Evolutionary conservation across 164 flowering plant genomes (phyloP), one percentile per base, ranked within the genome.

Genomic region (Tetracentron sinense): DNA sequence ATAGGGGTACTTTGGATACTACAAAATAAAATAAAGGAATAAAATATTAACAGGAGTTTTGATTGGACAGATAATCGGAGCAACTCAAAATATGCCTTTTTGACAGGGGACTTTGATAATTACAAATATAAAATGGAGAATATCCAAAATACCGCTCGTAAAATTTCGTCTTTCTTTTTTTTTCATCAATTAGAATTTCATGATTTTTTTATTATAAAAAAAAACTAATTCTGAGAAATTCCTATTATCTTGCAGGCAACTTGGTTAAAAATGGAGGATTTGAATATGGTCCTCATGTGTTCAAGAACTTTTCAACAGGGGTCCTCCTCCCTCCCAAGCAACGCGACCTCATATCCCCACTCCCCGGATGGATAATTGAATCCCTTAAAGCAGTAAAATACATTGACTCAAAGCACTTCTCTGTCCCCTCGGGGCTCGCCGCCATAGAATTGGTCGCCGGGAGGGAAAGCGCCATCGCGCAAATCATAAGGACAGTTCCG

Each of bases 381-480:
- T 93, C 97, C 20, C 86, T 88, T 15, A 93, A 93, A 71, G 97
- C 98, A 11, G 86, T 93, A 3, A 93, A 82, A 62, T 90, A 80
- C 82, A 81, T 90, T 0, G 97, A 87, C 67, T 63, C 82, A 8
- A 75, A 72, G 69, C 90, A 93, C 77, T 93, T 87, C 83, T 77
- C 70, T 29, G 87, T 93, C 59, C 97, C 98, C 7, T 71, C 8
- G 19, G 96, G 90, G 7, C 23, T 25, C 0, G 79, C 84, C 7
- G 97, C 98, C 14, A 72, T 90, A 2, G 98, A 90, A 65, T 78
- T 90, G 4, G 84, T 90, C n/a, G 96, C 97, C 7, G 97, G 98
- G 7, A 78, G 89, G 55, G 98, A 93, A 56, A 87, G 94, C 48
- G 94, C 97, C 60, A 76, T 93, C 51, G 98, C 97, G 25, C 96